Conservation (phyloP, 2,329 filamentous ascomycete genomes). For the Calonectria henricotiae region DNA sequence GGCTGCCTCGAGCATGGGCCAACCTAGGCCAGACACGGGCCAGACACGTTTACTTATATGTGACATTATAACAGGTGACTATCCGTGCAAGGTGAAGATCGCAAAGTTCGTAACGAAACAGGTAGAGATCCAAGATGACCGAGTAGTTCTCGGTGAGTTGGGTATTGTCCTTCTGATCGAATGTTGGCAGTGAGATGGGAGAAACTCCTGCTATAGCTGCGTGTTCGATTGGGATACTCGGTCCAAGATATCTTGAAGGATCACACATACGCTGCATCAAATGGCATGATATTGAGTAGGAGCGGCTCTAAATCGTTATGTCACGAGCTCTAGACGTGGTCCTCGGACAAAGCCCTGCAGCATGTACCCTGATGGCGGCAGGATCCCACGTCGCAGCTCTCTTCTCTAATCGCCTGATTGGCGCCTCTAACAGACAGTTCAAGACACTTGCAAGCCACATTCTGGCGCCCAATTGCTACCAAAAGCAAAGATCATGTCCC, state of each 20-base stretch:
- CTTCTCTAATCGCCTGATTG: conserved; percentile 45
- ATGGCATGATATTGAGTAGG: neutral
- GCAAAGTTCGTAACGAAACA: conserved; percentile 10
- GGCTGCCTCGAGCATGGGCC: conserved; percentile 21
- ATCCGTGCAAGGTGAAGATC: conserved; percentile 6
- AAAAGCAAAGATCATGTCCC: conserved; percentile 23
- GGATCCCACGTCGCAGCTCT: conserved; percentile 28
- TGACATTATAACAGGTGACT: conserved; percentile 6
- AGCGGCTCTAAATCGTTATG: neutral
- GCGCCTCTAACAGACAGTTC: conserved; percentile 29
- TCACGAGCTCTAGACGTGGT: neutral
- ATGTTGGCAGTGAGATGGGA: neutral
- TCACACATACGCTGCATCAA: neutral
- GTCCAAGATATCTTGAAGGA: neutral
- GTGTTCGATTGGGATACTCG: too few relatives aligned
- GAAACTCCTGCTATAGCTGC: too few relatives aligned
- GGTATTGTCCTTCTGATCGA: neutral
- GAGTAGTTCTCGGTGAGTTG: neutral
- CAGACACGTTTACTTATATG: conserved; percentile 33
- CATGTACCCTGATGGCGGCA: conserved; percentile 42
- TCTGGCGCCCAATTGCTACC: conserved; percentile 11
- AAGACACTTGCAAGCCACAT: conserved; percentile 26
- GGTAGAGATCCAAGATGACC: conserved; percentile 2
- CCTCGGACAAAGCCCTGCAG: conserved; percentile 1
- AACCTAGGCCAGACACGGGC: conserved; percentile 28